These are phyloP conservation scores for Leishmania braziliensis DNA, from an alignment of 208 protist species.

Conservation along the genomic window DNA sequence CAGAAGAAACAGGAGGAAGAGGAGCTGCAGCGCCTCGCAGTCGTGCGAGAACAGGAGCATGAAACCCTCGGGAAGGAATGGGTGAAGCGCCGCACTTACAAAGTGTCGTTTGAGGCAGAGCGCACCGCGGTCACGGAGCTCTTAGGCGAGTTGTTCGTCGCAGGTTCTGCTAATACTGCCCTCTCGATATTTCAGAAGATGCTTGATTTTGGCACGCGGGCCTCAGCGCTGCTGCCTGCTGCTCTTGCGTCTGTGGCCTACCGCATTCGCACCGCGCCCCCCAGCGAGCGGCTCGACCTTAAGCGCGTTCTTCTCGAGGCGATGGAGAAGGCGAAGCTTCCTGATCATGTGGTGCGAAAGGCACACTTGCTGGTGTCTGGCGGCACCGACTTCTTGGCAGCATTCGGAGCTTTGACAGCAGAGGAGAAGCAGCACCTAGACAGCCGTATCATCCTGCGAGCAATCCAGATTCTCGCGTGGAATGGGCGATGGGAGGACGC, in stretches of 20 bases:
- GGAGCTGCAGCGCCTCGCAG: slow-evolving; percentile 47
- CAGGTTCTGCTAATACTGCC: slow-evolving; percentile 13
- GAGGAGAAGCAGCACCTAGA: slow-evolving; percentile 30
- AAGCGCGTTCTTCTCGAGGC: slow-evolving; percentile 24
- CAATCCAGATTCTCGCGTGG: slow-evolving; percentile 27
- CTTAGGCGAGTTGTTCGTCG: slow-evolving; percentile 33
- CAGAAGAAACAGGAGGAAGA: slow-evolving; percentile 62
- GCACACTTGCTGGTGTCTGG: slow-evolving; percentile 28
- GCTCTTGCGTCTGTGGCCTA: slow-evolving; percentile 25
- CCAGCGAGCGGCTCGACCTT: slow-evolving; percentile 14
- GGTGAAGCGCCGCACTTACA: slow-evolving; percentile 32
- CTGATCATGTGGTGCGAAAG: slow-evolving; percentile 28
- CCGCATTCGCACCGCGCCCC: slow-evolving; percentile 15
- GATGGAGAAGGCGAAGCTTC: slow-evolving; percentile 27
- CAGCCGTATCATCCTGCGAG: slow-evolving; percentile 32
- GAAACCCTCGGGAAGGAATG: slow-evolving; percentile 69
- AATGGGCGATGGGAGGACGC: slow-evolving; percentile 68
- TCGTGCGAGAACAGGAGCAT: slow-evolving; percentile 61
- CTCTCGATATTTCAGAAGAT: slow-evolving; percentile 30
- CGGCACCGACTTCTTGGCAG: slow-evolving; percentile 31
- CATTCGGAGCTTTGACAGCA: slow-evolving; percentile 30
- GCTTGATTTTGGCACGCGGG: slow-evolving; percentile 20
- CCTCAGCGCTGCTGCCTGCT: slow-evolving; percentile 22
- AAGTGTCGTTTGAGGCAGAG: slow-evolving; percentile 14
- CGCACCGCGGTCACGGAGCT: slow-evolving; percentile 22